Base-by-base conservation (phyloP, 805 yeast species). In the Sugiyamaella americana region DNA sequence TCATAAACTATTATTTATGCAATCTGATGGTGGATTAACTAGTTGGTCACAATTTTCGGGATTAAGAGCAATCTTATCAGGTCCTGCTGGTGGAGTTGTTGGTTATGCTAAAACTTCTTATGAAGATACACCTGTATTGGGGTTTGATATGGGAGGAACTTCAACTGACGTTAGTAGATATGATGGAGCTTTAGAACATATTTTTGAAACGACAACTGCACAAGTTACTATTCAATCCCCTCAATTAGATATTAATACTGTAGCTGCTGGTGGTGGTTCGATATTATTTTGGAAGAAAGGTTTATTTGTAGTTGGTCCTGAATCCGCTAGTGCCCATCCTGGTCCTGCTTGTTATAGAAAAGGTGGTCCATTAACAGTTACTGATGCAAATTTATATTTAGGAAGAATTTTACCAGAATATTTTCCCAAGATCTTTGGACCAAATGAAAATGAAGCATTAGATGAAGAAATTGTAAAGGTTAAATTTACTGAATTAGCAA, bases 71-170 rank as follows among this genome's bases (percentile, higher is more conserved):
- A 84, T 91, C 41, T 66, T 91, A 30, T 87, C 96, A 1, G 98
- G 98, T 2, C 98, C 98, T 2, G 98, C 98, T 6, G 98, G 98
- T 34, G 98, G 98, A 42, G 95, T 91, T 49, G 96, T 91, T 29
- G 98, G 98, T 0, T 86, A 80, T 57, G 86, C 96, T 0, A 74
- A 78, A 44, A 89, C 98, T 0, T 85, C 95, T 51, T 87, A 73
- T 60, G 72, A 69, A 43, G 22, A 36, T 10, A 72, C 78, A 50
- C 88, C 95, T 0, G 70, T 84, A 40, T 75, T 86, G 47, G 94
- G 93, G 0, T 84, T 86, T 55, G 95, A 86, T 63, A 84, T 86
- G 89, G 95, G 95, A 42, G 95, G 95, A 41, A 86, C 95, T 1
- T 82, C 91, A 1, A 86, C 95, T 1, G 95, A 87, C 66, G 89